Conservation (phyloP, 164 flowering plant genomes). For the Litsea cubeba region DNA sequence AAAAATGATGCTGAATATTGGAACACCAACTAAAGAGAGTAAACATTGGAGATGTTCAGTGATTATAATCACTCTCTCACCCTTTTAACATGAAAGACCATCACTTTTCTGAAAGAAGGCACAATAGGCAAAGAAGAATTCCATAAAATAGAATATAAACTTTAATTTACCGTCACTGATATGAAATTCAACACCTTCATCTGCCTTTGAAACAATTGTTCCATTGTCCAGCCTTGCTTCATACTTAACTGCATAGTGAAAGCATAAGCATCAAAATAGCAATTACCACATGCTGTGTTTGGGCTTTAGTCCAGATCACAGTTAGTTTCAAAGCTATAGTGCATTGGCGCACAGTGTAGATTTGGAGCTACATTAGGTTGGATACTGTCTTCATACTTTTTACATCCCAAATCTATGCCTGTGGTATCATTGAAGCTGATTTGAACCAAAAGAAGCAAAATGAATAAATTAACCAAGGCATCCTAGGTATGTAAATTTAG, state of each 20-base stretch:
- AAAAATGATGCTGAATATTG: neutral
- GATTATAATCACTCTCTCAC: neutral
- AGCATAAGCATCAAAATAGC: neutral
- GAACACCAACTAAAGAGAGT: neutral
- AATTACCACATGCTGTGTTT: neutral
- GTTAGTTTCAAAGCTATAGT: neutral
- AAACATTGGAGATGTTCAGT: neutral
- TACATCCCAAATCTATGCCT: neutral
- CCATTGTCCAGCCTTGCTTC: conserved; percentile 45
- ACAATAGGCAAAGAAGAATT: neutral
- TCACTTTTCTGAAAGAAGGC: neutral
- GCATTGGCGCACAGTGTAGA: too few relatives aligned
- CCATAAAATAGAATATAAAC: neutral
- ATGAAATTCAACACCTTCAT: conserved; percentile 40
- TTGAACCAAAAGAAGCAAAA: neutral
- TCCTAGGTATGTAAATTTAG: neutral
- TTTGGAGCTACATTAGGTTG: neutral
- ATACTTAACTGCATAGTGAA: conserved; percentile 36
- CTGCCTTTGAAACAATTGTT: conserved; percentile 31
- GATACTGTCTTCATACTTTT: neutral
- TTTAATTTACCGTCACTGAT: conserved; percentile 35
- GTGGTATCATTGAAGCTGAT: neutral
- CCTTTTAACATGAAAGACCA: too few relatives aligned
- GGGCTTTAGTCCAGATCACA: neutral
- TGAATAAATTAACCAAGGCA: neutral